phyloP scores from a whole-genome alignment of 2,329 filamentous ascomycete species.

The Sporothrix globosa region DNA sequence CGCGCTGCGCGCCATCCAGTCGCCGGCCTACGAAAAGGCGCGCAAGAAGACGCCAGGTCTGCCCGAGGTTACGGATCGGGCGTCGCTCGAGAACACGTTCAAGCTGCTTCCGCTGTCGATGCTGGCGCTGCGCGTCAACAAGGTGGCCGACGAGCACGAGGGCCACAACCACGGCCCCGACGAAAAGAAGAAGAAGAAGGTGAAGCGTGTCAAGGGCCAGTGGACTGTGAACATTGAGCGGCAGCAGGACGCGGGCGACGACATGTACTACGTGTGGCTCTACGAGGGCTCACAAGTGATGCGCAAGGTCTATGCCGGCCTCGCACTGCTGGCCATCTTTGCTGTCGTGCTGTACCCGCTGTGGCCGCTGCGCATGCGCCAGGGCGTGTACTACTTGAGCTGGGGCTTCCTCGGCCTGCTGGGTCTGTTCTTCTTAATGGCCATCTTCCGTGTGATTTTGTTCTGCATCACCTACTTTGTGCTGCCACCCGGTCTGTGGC shows the following conservation, averaged over 20 bases:
- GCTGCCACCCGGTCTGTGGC: constrained; percentile 86
- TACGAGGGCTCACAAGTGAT: constrained; percentile 94
- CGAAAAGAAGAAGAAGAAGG: constrained; percentile 59
- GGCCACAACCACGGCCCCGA: constrained; percentile 64
- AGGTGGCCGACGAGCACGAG: constrained; percentile 71
- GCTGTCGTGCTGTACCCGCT: constrained; percentile 91
- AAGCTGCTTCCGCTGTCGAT: constrained; percentile 94
- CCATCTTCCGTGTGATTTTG: constrained; percentile 91
- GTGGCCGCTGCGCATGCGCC: constrained; percentile 87
- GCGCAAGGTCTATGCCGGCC: constrained; percentile 85
- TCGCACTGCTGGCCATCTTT: constrained; percentile 82
- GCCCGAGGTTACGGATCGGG: constrained; percentile 83
- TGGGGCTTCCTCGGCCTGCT: constrained; percentile 90
- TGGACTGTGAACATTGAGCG: constrained; percentile 97
- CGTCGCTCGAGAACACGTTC: constrained; percentile 85
- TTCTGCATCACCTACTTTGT: constrained; percentile 91
- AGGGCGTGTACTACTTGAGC: constrained; percentile 95
- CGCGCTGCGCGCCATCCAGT: constrained; percentile 86
- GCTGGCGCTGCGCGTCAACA: constrained; percentile 85
- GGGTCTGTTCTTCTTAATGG: constrained; percentile 95
- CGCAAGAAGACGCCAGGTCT: constrained; percentile 86
- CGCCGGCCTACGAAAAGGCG: constrained; percentile 86
- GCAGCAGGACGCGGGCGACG: constrained; percentile 85
- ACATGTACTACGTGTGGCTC: constrained; percentile 95
- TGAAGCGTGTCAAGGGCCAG: constrained; percentile 89